These are phyloP conservation scores for Corinectria fuckeliana DNA, from an alignment of 2,329 filamentous ascomycete genomes.

Conservation along the genomic window DNA sequence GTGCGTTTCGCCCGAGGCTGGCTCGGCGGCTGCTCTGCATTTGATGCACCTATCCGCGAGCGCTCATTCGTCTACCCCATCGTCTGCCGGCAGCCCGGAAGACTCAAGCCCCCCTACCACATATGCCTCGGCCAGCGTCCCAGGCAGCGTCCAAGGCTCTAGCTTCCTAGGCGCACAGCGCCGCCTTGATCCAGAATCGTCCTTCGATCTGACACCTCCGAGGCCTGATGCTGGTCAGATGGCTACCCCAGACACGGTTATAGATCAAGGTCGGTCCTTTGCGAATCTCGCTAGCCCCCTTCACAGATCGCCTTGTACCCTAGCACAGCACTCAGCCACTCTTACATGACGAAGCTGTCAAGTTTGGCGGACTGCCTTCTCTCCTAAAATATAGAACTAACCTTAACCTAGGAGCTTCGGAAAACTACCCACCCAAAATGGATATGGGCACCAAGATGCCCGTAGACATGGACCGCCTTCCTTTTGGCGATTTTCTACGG, in stretches of 20 bases:
- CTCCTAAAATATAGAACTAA: conserved; percentile 1
- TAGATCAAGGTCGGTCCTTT: conserved; percentile 21
- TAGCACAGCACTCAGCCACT: not conserved
- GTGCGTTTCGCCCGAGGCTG: conserved; percentile 50
- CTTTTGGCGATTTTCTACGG: conserved; percentile 59
- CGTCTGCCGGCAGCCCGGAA: conserved; percentile 31
- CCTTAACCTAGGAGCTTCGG: conserved; percentile 4
- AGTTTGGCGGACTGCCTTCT: not conserved
- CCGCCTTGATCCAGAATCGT: conserved; percentile 21
- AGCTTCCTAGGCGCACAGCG: conserved; percentile 15
- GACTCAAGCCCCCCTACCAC: conserved; percentile 21
- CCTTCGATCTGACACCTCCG: conserved; percentile 22
- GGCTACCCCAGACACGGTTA: conserved; percentile 29
- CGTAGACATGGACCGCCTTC: conserved; percentile 45
- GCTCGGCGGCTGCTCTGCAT: conserved; percentile 51
- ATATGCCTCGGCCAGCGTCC: conserved; percentile 13
- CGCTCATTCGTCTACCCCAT: conserved; percentile 37
- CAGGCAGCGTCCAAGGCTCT: conserved; percentile 16
- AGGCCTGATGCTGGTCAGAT: conserved; percentile 27
- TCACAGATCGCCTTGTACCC: not conserved
- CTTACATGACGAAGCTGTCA: not conserved
- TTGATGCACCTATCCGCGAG: conserved; percentile 51
- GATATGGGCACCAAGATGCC: conserved; percentile 19
- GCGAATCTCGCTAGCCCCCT: not conserved
- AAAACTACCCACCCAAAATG: conserved; percentile 24